Evolutionary conservation across 2,329 filamentous ascomycete genomes (phyloP).

Genomic region (Diplodia seriata): DNA sequence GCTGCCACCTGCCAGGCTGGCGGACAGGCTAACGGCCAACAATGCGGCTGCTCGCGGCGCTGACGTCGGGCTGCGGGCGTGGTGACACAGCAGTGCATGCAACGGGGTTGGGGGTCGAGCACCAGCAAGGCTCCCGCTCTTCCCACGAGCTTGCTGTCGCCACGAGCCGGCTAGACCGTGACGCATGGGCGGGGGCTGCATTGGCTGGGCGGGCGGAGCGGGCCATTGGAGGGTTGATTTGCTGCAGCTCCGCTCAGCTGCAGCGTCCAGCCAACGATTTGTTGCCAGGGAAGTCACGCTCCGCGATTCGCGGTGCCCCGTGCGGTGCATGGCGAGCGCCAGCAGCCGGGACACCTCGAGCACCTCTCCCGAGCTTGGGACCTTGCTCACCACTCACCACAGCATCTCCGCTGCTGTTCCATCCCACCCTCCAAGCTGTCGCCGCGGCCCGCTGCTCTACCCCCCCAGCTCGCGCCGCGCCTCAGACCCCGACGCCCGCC

Average conservation of each 20-base stretch:
- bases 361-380: conserved; percentile 26
- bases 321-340: conserved; percentile 17
- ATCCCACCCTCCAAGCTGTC: conserved; percentile 4
- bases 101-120: background rate
- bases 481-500: conserved; percentile 3
- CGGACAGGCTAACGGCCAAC: background rate
- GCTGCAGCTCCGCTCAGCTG: conserved; percentile 25
- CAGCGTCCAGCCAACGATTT: conserved; percentile 25
- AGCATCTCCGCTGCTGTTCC: conserved; percentile 25
- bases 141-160: conserved; percentile 12
- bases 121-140: background rate
- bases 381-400: conserved; percentile 29
- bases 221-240: conserved; percentile 14
- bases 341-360: conserved; percentile 29
- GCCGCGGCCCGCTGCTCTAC: conserved; percentile 16
- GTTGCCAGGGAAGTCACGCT: conserved; percentile 31
- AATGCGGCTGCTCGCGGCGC: conserved; percentile 24
- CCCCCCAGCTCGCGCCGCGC: conserved; percentile 7
- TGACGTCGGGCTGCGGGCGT: conserved; percentile 12
- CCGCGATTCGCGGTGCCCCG: conserved; percentile 28
- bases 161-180: conserved; percentile 1
- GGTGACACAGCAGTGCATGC: conserved; percentile 20
- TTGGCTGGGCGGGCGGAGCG: conserved; percentile 13
- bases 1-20: too few species aligned
- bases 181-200: conserved; percentile 1